A percentile compares a stretch with the other conserved stretches of the same genome.
These are phyloP conservation scores for Coniosporium tulheliwenetii DNA, from an alignment of 2,329 filamentous ascomycete species.

Conservation along the genomic window DNA sequence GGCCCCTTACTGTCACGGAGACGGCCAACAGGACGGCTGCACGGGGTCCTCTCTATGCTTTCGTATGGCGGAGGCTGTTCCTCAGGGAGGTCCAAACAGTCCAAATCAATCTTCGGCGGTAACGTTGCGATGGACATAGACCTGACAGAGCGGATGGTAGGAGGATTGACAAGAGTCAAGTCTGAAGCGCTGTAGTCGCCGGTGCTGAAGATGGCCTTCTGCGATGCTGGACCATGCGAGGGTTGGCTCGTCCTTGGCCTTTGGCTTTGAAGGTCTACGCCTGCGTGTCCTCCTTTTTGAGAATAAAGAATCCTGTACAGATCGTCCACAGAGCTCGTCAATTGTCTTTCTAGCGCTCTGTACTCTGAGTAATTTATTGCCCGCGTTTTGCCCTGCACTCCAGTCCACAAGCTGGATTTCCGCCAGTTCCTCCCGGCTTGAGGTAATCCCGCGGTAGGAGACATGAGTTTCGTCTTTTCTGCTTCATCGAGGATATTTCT, in stretches of 20 bases:
- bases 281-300: not conserved
- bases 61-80: conserved; percentile 34
- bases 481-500: conserved; percentile 66
- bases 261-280: not conserved
- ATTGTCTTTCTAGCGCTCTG: conserved; percentile 56
- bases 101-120: conserved; percentile 26
- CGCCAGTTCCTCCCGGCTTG: conserved; percentile 12
- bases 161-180: conserved; percentile 26
- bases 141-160: conserved; percentile 8
- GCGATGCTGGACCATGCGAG: not conserved
- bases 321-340: conserved; percentile 67
- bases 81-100: conserved; percentile 25
- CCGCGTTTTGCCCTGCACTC: conserved; percentile 52
- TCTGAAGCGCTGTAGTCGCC: conserved; percentile 18
- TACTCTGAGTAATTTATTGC: conserved; percentile 29
- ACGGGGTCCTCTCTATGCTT: conserved; percentile 25
- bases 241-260: too few species aligned
- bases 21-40: conserved; percentile 29
- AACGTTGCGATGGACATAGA: conserved; percentile 15
- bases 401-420: conserved; percentile 19
- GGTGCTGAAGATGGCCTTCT: not conserved
- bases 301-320: conserved; percentile 37
- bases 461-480: conserved; percentile 42
- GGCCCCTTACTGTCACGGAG: conserved; percentile 14
- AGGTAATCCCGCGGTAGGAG: conserved; percentile 6